Conservation (phyloP, 371 early-diverging fungal genomes). For the Cokeromyces recurvatus region DNA sequence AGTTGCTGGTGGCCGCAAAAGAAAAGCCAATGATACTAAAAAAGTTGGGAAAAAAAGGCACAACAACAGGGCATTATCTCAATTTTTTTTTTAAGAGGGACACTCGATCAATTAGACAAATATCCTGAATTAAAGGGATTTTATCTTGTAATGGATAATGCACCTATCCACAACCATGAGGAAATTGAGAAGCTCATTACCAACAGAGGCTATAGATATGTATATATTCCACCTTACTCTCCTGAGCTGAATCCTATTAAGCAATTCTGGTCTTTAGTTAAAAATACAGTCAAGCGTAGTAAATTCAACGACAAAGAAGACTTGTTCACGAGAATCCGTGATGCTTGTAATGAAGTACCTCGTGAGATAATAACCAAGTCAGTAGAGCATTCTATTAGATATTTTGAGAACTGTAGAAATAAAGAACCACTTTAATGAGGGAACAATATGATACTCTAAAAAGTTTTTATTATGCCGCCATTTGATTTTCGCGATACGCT, state of each 20-base stretch:
- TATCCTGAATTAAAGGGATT: constrained; percentile 2
- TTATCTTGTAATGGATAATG: neutral
- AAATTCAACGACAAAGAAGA: neutral
- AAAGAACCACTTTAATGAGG: neutral
- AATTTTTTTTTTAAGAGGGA: neutral
- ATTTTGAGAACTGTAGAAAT: constrained; percentile 1
- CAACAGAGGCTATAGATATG: neutral
- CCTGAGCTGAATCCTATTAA: constrained; percentile 13
- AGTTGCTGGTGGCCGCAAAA: constrained; percentile 4
- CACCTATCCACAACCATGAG: neutral
- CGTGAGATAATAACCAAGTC: neutral
- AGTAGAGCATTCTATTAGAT: neutral
- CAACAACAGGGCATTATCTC: constrained; percentile 2
- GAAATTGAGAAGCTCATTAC: constrained; percentile 1
- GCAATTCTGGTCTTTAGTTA: constrained; percentile 11
- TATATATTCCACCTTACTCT: constrained; percentile 12
- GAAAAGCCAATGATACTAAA: neutral
- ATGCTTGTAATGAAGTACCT: neutral
- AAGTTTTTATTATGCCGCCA: neutral
- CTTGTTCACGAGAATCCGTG: neutral
- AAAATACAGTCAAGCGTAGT: constrained; percentile 1
- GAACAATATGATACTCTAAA: neutral
- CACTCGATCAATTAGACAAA: constrained; percentile 4
- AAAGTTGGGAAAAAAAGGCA: neutral
- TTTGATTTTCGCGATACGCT: neutral